phyloP scores from a whole-genome alignment of 2,329 filamentous ascomycete genomes.

The Drechmeria coniospora region DNA sequence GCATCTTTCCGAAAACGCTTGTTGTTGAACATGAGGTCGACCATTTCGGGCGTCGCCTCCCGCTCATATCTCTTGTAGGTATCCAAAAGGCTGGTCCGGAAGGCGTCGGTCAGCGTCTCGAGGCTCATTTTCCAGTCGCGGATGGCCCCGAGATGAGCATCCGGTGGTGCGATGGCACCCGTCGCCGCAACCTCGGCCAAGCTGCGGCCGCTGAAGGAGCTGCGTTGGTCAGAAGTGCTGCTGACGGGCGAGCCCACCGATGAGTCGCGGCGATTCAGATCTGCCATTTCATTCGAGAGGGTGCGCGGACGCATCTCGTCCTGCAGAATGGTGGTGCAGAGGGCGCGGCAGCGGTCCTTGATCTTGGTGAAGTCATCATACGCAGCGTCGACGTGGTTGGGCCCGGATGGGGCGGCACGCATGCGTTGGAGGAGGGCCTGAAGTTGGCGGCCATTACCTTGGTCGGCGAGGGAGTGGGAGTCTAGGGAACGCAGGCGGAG shows the following conservation, averaged over 20 bases:
- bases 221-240: constrained; percentile 17
- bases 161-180: constrained; percentile 11
- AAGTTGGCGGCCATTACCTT: constrained; percentile 20
- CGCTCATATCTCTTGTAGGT: constrained; percentile 31
- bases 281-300: constrained; percentile 9
- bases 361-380: constrained; percentile 28
- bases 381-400: constrained; percentile 25
- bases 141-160: constrained; percentile 22
- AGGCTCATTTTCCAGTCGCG: constrained; percentile 29
- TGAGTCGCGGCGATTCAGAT: constrained; percentile 12
- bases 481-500: constrained; percentile 11
- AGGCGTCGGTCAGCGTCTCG: constrained; percentile 23
- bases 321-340: constrained; percentile 24
- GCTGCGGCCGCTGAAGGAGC: constrained; percentile 22
- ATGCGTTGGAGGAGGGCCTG: constrained; percentile 20
- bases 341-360: constrained; percentile 21
- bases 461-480: constrained; percentile 13
- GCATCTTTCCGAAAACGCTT: constrained; percentile 24
- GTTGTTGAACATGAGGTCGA: constrained; percentile 26
- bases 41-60: constrained; percentile 24
- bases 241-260: constrained; percentile 16
- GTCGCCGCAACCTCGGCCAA: constrained; percentile 16
- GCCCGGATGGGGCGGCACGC: constrained; percentile 15
- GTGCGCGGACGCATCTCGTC: constrained; percentile 21
- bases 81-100: constrained; percentile 24